phyloP scores from a whole-genome alignment of 192 early-diverging fungal species.

The Gigaspora rosea region DNA sequence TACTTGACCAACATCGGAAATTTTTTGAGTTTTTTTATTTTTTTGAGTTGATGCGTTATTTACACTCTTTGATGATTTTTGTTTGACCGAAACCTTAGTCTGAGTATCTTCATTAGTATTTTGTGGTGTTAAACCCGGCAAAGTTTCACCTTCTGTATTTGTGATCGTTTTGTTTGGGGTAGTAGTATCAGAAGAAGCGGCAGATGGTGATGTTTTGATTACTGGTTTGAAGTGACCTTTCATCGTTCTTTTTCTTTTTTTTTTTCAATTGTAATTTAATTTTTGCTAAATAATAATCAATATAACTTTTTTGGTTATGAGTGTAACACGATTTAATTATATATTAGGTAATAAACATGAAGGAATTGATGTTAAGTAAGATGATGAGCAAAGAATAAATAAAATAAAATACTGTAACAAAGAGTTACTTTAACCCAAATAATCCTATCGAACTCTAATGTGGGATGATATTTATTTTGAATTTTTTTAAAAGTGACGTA shows the following conservation, averaged over 20 bases:
- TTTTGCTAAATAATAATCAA: too few relatives aligned
- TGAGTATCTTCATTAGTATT: not conserved
- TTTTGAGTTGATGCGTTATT: constrained; percentile 8
- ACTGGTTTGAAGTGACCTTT: constrained; percentile 2
- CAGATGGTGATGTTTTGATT: not conserved
- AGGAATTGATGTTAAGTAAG: too few relatives aligned
- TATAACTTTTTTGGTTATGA: too few relatives aligned
- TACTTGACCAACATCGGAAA: not conserved
- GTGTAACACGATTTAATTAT: too few relatives aligned
- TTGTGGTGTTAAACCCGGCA: not conserved
- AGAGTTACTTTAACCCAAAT: too few relatives aligned
- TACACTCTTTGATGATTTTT: not conserved
- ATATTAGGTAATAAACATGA: too few relatives aligned
- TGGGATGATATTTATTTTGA: too few relatives aligned
- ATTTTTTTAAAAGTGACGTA: too few relatives aligned
- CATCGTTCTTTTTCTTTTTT: not conserved
- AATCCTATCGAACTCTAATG: too few relatives aligned
- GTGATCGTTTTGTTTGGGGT: not conserved
- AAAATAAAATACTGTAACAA: too few relatives aligned
- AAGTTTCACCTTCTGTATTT: not conserved
- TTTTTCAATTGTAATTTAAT: not conserved
- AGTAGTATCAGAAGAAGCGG: not conserved
- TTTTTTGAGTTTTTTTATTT: constrained; percentile 15
- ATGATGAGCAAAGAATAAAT: too few relatives aligned
- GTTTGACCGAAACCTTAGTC: not conserved